These are phyloP conservation scores for Fusarium pininemorale DNA, from an alignment of 2,329 filamentous ascomycete genomes.

Conservation along the genomic window DNA sequence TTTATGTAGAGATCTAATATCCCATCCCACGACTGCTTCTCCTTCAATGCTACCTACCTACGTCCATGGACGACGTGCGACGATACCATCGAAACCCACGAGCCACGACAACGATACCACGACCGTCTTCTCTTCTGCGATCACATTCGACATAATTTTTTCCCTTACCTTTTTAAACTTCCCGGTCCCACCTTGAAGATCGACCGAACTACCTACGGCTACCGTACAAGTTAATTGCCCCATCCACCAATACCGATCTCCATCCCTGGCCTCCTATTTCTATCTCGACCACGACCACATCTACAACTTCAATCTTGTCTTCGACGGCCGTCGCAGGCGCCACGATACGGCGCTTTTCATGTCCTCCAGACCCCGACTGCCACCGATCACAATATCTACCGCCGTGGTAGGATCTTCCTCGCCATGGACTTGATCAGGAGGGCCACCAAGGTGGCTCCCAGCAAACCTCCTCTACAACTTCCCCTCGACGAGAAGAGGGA, in stretches of 20 bases:
- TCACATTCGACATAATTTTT: slow-evolving; percentile 6
- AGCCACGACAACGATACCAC: slow-evolving; percentile 34
- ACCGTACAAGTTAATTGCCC: slow-evolving; percentile 8
- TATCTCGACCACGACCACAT: background rate
- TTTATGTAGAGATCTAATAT: slow-evolving; percentile 20
- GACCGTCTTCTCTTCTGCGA: slow-evolving; percentile 19
- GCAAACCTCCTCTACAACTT: slow-evolving; percentile 53
- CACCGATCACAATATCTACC: slow-evolving; percentile 53
- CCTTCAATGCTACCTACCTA: slow-evolving; percentile 10
- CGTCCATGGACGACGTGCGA: slow-evolving; percentile 17
- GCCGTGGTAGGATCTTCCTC: slow-evolving; percentile 40
- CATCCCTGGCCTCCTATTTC: slow-evolving; percentile 24
- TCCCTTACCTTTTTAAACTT: background rate
- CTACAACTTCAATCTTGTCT: background rate
- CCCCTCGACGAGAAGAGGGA: slow-evolving; percentile 61
- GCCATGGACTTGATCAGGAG: slow-evolving; percentile 68
- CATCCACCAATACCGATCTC: slow-evolving; percentile 14
- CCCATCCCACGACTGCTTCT: slow-evolving; percentile 14
- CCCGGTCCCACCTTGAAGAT: slow-evolving; percentile 18
- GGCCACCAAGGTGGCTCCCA: slow-evolving; percentile 61
- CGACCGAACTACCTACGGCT: slow-evolving; percentile 12
- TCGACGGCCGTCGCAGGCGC: slow-evolving; percentile 35
- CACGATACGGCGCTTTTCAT: slow-evolving; percentile 43
- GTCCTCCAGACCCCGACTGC: slow-evolving; percentile 42
- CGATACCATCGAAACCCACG: slow-evolving; percentile 19